Evolutionary conservation across 2,329 filamentous ascomycete species (phyloP).

Genomic region (Aspergillus candidus): DNA sequence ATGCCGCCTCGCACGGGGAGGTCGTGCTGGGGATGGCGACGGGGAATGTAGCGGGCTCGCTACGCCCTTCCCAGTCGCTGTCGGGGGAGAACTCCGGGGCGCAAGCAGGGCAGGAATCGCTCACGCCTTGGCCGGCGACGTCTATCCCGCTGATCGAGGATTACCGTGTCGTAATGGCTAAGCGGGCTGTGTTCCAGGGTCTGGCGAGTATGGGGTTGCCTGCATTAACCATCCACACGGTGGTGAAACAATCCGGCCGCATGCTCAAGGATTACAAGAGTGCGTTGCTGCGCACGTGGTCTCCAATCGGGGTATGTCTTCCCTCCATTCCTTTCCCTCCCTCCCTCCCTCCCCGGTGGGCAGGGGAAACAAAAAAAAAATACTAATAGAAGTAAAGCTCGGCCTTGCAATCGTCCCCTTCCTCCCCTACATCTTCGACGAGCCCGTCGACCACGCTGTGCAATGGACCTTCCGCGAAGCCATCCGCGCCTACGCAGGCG

Average conservation of each 20-base stretch:
- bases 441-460: constrained; percentile 85
- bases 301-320: constrained; percentile 74
- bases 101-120: constrained; percentile 16
- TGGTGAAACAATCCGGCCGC: constrained; percentile 80
- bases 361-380: too few relatives aligned
- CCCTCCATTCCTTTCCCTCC: neutral
- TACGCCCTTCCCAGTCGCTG: constrained; percentile 1
- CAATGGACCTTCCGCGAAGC: constrained; percentile 84
- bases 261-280: constrained; percentile 83
- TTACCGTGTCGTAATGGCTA: constrained; percentile 82
- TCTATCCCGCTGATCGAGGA: constrained; percentile 73
- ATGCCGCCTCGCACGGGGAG: constrained; percentile 27
- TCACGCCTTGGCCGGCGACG: constrained; percentile 37
- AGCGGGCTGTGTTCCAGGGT: constrained; percentile 84
- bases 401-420: constrained; percentile 71
- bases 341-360: too few relatives aligned
- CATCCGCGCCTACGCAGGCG: constrained; percentile 66
- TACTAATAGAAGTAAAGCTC: constrained; percentile 42
- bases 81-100: constrained; percentile 1
- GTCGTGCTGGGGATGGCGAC: constrained; percentile 33
- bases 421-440: constrained; percentile 77
- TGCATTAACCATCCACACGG: constrained; percentile 87
- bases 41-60: constrained; percentile 23
- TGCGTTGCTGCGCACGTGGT: constrained; percentile 70
- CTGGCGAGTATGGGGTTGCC: constrained; percentile 90